Conservation (phyloP, 164 flowering plant species). For the Kingdonia uniflora region DNA sequence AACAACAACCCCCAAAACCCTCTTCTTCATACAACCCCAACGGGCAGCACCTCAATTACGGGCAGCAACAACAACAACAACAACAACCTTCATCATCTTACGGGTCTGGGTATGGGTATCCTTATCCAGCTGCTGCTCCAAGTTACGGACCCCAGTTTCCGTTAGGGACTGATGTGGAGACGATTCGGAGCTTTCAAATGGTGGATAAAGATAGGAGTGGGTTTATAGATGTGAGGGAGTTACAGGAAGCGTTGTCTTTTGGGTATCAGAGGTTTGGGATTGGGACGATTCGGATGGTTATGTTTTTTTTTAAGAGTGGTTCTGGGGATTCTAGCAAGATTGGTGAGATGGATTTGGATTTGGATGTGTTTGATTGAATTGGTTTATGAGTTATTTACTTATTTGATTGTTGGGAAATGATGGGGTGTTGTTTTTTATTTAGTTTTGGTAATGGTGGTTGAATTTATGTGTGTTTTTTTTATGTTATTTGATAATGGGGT, state of each 20-base stretch:
- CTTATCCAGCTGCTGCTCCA: not conserved
- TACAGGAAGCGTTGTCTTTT: conserved; percentile 52
- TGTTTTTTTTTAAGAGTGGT: conserved; percentile 56
- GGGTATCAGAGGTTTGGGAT: conserved; percentile 43
- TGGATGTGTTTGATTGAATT: not conserved
- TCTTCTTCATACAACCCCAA: not conserved
- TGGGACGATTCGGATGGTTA: conserved; percentile 52
- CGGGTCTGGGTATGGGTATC: no score
- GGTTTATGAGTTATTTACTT: no score
- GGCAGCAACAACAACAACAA: not conserved
- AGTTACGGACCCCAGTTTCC: conserved; percentile 26
- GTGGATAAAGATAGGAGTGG: conserved; percentile 73
- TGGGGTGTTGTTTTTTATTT: no score
- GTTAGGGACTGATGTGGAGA: conserved; percentile 57
- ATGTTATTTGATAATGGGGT: no score
- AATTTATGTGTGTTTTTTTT: no score
- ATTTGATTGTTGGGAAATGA: no score
- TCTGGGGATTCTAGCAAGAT: conserved; percentile 28
- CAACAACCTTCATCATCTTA: not conserved
- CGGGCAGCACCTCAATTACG: not conserved
- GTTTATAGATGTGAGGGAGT: conserved; percentile 57
- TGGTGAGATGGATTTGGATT: conserved; percentile 22
- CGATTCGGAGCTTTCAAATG: conserved; percentile 56
- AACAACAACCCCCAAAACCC: not conserved
- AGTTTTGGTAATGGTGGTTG: no score